Conservation (phyloP, 176 grass and related monocot genomes). For the Panicum miliaceum region DNA sequence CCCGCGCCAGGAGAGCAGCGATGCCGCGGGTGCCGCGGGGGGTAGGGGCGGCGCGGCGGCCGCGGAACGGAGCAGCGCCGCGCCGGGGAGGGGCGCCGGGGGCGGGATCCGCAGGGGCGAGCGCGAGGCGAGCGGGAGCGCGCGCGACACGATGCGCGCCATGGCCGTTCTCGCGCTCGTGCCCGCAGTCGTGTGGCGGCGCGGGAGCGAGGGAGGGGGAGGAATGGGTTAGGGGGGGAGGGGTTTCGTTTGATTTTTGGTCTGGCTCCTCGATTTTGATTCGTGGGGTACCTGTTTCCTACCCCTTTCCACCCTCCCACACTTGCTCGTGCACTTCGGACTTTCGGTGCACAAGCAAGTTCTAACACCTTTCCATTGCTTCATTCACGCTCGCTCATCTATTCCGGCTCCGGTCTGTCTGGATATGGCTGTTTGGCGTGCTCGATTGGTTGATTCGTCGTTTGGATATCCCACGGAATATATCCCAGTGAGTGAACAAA, state of each 20-base stretch:
- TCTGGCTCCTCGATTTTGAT: background rate
- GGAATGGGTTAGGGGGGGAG: background rate
- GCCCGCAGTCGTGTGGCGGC: constrained; percentile 24
- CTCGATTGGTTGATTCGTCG: background rate
- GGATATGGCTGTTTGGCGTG: background rate
- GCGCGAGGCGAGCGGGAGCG: constrained; percentile 65
- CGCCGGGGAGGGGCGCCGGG: constrained; percentile 9
- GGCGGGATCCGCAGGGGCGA: constrained; percentile 39
- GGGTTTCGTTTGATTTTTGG: background rate
- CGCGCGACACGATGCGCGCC: constrained; percentile 75
- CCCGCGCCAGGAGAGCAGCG: constrained; percentile 43
- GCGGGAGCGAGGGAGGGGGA: constrained; percentile 16
- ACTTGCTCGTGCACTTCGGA: background rate
- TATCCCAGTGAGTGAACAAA: background rate
- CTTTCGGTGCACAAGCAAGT: background rate
- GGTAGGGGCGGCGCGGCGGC: background rate
- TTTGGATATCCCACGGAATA: background rate
- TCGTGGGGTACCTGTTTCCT: background rate
- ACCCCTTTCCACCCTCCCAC: too few relatives aligned
- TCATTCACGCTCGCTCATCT: background rate
- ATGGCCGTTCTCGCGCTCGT: constrained; percentile 46
- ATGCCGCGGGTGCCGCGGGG: constrained; percentile 23
- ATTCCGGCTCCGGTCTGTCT: background rate
- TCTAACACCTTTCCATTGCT: background rate
- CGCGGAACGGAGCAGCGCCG: constrained; percentile 33